phyloP scores from a whole-genome alignment of 75 land plant genomes.

The Pinus taeda region DNA sequence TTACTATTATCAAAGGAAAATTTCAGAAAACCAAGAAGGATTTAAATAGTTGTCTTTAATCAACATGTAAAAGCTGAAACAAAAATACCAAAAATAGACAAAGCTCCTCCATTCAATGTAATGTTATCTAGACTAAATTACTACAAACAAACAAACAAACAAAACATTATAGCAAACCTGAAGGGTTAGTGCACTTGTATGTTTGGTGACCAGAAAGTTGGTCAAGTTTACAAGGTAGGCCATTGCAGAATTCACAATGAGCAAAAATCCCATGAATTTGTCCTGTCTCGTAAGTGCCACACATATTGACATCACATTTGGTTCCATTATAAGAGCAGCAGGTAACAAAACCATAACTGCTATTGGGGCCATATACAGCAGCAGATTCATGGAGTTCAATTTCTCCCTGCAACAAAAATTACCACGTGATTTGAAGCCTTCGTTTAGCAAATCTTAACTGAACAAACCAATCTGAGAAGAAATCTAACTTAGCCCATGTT shows the following conservation, averaged over 20 bases:
- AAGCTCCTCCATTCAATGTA: too few relatives aligned
- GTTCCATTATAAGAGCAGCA: conserved; percentile 61
- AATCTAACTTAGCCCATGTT: not conserved
- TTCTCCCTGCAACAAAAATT: conserved; percentile 42
- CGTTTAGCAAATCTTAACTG: conserved; percentile 1
- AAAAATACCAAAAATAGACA: too few relatives aligned
- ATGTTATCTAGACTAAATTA: too few relatives aligned
- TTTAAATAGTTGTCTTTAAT: too few relatives aligned
- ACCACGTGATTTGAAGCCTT: not conserved
- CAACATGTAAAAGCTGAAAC: too few relatives aligned
- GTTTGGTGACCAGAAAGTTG: conserved; percentile 80
- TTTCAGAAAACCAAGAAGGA: too few relatives aligned
- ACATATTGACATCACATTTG: conserved; percentile 66
- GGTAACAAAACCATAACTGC: conserved; percentile 63
- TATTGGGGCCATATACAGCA: conserved; percentile 67
- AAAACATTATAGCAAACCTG: conserved; percentile 30
- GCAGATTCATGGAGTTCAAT: conserved; percentile 75
- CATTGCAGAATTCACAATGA: conserved; percentile 52
- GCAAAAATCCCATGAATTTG: conserved; percentile 47
- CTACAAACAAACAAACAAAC: too few relatives aligned
- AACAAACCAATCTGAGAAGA: not conserved
- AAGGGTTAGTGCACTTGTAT: conserved; percentile 75
- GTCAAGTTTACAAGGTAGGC: conserved; percentile 75
- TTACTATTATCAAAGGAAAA: too few relatives aligned
- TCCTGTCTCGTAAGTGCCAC: conserved; percentile 61